A percentile compares a stretch with the other conserved stretches of the same genome.
phyloP scores from a whole-genome alignment of 2,329 filamentous ascomycete species.

The Fusarium armeniacum region DNA sequence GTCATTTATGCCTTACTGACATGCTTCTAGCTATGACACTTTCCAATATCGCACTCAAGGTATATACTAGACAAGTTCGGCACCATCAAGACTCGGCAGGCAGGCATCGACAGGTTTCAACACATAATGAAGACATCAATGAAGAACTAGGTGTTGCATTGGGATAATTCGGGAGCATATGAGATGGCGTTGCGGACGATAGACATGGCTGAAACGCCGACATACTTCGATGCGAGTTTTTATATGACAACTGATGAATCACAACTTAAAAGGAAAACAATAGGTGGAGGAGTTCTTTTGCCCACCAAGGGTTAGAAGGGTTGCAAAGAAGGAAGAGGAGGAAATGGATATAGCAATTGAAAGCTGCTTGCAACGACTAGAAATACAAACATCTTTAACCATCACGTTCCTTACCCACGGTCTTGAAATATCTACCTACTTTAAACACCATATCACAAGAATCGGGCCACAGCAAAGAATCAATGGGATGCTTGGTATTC shows the following conservation, averaged over 20 bases:
- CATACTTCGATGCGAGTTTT: slow-evolving; percentile 31
- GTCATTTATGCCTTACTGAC: slow-evolving; percentile 13
- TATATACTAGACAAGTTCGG: slow-evolving; percentile 74
- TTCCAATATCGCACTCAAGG: slow-evolving; percentile 91
- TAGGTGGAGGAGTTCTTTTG: slow-evolving; percentile 1
- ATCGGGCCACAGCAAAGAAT: background rate
- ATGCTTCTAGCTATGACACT: slow-evolving; percentile 76
- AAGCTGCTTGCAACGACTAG: background rate
- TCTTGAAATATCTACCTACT: background rate
- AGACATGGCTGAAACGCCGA: slow-evolving; percentile 42
- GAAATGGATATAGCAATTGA: slow-evolving; percentile 2
- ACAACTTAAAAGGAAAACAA: slow-evolving; percentile 8
- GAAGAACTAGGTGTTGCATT: slow-evolving; percentile 32
- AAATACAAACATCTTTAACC: background rate
- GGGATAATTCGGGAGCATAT: slow-evolving; percentile 43
- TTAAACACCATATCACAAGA: background rate
- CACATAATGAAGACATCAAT: slow-evolving; percentile 10
- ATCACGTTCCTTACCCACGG: background rate
- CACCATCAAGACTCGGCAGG: slow-evolving; percentile 14
- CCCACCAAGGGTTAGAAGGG: slow-evolving; percentile 5
- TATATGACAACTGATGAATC: slow-evolving; percentile 36
- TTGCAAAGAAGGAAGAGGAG: slow-evolving; percentile 9
- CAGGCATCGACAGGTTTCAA: slow-evolving; percentile 30
- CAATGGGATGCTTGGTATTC: background rate
- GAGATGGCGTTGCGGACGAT: slow-evolving; percentile 50